Evolutionary conservation across 345 rosid genomes (phyloP).

Genomic region (Linum usitatissimum): DNA sequence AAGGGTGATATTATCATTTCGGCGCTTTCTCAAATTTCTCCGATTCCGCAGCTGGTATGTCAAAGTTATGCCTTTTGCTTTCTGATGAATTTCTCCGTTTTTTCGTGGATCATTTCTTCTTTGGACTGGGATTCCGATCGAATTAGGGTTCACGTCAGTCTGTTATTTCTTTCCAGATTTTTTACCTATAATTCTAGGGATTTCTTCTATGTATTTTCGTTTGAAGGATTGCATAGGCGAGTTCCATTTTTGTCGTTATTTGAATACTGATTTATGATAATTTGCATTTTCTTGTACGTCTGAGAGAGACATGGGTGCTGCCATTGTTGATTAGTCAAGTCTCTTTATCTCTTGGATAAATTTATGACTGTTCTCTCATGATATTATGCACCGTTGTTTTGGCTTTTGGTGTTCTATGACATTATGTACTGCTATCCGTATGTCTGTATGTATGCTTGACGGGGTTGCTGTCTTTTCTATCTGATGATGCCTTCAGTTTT

Average conservation of each 20-base stretch:
- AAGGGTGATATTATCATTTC: neutral
- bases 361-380: neutral
- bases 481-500: neutral
- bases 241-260: neutral
- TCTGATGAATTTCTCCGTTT: neutral
- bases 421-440: neutral
- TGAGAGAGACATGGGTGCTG: too few species aligned
- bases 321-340: too few species aligned
- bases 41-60: neutral
- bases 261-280: neutral
- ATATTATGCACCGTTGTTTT: neutral
- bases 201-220: neutral
- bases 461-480: neutral
- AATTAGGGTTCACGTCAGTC: neutral
- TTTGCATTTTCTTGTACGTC: neutral
- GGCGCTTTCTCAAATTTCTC: neutral
- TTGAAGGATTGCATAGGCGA: neutral
- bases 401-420: too few species aligned
- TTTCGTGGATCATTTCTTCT: neutral
- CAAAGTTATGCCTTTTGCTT: neutral
- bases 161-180: neutral
- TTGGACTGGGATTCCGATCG: neutral
- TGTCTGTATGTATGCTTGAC: neutral
- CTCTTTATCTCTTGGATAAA: neutral
- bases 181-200: neutral